Conservation (phyloP, 23 red algal species). For the Gracilaria domingensis region DNA sequence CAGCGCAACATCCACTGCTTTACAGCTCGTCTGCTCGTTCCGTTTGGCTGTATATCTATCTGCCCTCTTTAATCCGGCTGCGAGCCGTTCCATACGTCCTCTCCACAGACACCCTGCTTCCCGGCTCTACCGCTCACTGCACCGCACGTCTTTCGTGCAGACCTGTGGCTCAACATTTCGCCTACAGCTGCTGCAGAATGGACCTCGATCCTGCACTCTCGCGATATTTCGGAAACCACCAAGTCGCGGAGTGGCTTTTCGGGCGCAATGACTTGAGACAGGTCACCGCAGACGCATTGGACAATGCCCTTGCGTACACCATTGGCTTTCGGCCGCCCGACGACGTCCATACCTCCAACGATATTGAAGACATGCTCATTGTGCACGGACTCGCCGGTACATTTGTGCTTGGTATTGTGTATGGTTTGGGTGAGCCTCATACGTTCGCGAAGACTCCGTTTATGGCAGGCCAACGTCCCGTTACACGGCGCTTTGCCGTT, state of each 20-base stretch:
- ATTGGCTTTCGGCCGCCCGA: constrained; percentile 28
- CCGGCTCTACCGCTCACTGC: not conserved
- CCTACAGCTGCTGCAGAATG: constrained; percentile 3
- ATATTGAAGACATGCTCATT: constrained; percentile 73
- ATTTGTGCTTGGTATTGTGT: constrained; percentile 68
- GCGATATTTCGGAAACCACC: constrained; percentile 32
- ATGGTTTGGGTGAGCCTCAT: constrained; percentile 59
- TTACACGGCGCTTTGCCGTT: constrained; percentile 72
- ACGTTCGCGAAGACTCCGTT: constrained; percentile 65
- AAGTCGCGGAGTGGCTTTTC: constrained; percentile 69
- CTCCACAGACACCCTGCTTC: not conserved
- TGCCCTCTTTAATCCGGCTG: not conserved
- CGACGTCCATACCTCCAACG: constrained; percentile 7
- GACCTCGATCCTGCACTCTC: constrained; percentile 31
- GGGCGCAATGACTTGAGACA: constrained; percentile 15
- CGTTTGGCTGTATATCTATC: too few relatives aligned
- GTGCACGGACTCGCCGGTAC: constrained; percentile 33
- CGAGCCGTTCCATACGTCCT: not conserved
- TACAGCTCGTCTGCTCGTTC: too few relatives aligned
- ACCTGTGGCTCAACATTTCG: too few relatives aligned
- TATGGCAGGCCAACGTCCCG: constrained; percentile 45
- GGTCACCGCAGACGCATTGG: constrained; percentile 32
- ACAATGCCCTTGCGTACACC: constrained; percentile 46
- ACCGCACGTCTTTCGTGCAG: not conserved
- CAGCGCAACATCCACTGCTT: too few relatives aligned